Evolutionary conservation across 148 eudicot species (phyloP).

Genomic region (Gaultheria prostrata): DNA sequence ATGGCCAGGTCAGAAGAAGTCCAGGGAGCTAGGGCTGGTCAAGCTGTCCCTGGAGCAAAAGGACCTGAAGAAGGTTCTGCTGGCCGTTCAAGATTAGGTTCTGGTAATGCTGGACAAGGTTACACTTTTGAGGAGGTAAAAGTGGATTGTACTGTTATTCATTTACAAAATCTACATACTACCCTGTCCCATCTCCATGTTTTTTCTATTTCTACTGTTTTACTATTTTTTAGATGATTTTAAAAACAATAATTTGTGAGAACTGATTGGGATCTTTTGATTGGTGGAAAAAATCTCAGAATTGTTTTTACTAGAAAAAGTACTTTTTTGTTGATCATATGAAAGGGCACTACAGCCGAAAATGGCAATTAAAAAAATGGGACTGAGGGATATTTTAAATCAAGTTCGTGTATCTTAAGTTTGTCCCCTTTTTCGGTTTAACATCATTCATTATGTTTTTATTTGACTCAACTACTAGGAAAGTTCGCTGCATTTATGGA

Average conservation of each 20-base stretch:
- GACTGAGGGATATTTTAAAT: not conserved
- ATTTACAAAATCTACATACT: not conserved
- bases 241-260: not conserved
- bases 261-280: not conserved
- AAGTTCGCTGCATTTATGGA: not conserved
- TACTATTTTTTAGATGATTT: not conserved
- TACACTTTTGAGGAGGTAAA: conserved; percentile 96
- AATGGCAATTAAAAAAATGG: not conserved
- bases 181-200: not conserved
- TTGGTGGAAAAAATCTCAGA: not conserved
- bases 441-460: conserved; percentile 4
- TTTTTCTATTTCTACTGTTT: not conserved
- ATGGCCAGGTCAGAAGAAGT: conserved; percentile 49
- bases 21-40: conserved; percentile 49
- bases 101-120: conserved; percentile 99
- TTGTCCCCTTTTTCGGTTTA: not conserved
- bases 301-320: not conserved
- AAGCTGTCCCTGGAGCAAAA: conserved; percentile 57
- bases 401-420: not conserved
- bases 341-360: not conserved
- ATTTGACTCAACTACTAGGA: not conserved
- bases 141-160: not conserved
- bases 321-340: not conserved
- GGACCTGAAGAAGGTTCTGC: conserved; percentile 77
- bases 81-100: conserved; percentile 64